Conservation (phyloP, 768 basidiomycete genomes). For the Agaricus blazei region DNA sequence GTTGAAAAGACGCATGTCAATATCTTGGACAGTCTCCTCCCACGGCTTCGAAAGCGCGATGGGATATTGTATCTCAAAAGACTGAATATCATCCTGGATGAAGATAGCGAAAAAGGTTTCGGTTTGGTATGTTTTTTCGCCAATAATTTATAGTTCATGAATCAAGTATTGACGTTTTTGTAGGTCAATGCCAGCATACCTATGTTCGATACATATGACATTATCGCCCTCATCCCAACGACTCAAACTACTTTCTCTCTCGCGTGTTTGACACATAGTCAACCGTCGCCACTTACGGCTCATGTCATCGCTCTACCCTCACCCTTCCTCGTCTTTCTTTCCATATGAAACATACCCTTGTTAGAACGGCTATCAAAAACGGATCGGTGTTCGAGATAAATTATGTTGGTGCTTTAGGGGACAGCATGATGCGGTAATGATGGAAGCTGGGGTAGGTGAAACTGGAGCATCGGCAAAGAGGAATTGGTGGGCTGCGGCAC, state of each 20-base stretch:
- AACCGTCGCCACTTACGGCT: conserved; percentile 70
- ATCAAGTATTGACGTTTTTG: not conserved
- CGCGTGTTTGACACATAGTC: conserved; percentile 76
- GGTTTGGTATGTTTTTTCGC: conserved; percentile 50
- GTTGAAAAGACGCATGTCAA: conserved; percentile 75
- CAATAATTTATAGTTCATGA: not conserved
- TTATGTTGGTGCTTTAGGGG: conserved; percentile 73
- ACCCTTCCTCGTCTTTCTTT: conserved; percentile 75
- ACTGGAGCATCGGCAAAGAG: conserved; percentile 54
- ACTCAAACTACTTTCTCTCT: conserved; percentile 67
- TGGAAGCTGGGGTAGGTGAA: conserved; percentile 45
- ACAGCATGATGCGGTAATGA: conserved; percentile 43
- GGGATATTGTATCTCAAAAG: conserved; percentile 69
- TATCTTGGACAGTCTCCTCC: conserved; percentile 51
- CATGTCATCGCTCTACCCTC: conserved; percentile 81
- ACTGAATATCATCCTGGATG: conserved; percentile 74
- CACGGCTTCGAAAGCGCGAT: conserved; percentile 50
- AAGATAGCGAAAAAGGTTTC: conserved; percentile 84
- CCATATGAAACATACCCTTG: conserved; percentile 77
- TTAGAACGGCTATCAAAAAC: conserved; percentile 76
- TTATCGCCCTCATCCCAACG: conserved; percentile 72
- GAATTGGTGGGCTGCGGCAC: conserved; percentile 81
- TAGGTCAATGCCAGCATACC: conserved; percentile 70
- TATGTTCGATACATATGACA: conserved; percentile 63
- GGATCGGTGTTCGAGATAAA: conserved; percentile 81